Percentiles rank a stretch among this genome's conserved stretches.
phyloP scores from a whole-genome alignment of 2,329 filamentous ascomycete genomes.

The Nemania diffusa region DNA sequence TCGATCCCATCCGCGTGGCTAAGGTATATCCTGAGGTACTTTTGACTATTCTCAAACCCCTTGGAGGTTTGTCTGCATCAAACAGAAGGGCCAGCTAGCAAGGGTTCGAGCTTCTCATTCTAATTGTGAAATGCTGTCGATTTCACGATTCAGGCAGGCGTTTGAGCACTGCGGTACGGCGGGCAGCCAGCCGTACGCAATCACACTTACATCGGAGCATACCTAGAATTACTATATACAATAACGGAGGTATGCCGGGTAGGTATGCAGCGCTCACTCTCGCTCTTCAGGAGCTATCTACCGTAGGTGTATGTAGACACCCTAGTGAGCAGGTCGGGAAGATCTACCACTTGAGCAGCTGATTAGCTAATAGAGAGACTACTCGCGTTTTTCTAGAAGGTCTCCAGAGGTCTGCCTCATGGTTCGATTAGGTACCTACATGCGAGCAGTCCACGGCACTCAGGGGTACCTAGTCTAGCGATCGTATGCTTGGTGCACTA shows the following conservation, averaged over 20 bases:
- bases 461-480: slow-evolving; percentile 15
- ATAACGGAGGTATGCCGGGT: not conserved
- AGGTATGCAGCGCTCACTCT: not conserved
- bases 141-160: not conserved
- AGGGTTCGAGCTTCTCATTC: not conserved
- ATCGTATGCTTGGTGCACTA: not conserved
- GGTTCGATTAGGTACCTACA: not conserved
- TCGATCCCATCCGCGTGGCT: slow-evolving; percentile 14
- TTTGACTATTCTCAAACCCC: not conserved
- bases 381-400: slow-evolving; percentile 19
- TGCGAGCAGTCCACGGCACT: slow-evolving; percentile 4
- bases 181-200: not conserved
- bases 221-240: too few species aligned
- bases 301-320: too few species aligned
- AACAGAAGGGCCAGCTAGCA: not conserved
- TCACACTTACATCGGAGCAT: not conserved
- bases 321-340: slow-evolving; percentile 2
- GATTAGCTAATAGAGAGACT: not conserved
- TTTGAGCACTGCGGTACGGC: not conserved
- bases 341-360: not conserved
- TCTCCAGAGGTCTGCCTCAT: slow-evolving; percentile 20
- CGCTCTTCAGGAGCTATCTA: slow-evolving; percentile 10
- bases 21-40: not conserved
- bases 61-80: not conserved
- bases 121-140: not conserved